Conservation (phyloP, 2,329 filamentous ascomycete species). For the Talaromyces amestolkiae region DNA sequence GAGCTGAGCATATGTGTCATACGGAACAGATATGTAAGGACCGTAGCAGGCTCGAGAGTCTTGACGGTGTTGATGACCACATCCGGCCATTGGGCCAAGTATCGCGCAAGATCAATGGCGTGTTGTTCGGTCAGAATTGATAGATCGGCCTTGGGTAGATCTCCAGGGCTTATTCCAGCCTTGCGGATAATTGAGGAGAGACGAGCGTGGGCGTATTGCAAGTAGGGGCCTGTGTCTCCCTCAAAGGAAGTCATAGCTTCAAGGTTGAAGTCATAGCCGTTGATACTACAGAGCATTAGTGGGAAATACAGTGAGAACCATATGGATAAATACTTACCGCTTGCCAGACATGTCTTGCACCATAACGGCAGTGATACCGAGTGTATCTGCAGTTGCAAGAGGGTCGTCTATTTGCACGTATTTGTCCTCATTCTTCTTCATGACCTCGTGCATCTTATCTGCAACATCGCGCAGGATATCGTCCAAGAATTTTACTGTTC, state of each 20-base stretch:
- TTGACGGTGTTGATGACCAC: conserved; percentile 62
- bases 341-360: conserved; percentile 98
- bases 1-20: conserved; percentile 62
- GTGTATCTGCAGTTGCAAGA: conserved; percentile 73
- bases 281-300: conserved; percentile 51
- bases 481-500: conserved; percentile 71
- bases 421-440: conserved; percentile 86
- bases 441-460: conserved; percentile 97
- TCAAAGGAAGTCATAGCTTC: conserved; percentile 65
- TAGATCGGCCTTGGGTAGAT: conserved; percentile 57
- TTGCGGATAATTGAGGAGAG: conserved; percentile 60
- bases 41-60: conserved; percentile 64
- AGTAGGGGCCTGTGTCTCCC: conserved; percentile 64
- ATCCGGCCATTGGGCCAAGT: conserved; percentile 64
- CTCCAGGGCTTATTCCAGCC: conserved; percentile 47
- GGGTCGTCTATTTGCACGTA: conserved; percentile 87
- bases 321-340: conserved; percentile 53
- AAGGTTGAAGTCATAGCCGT: conserved; percentile 65
- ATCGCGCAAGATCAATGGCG: conserved; percentile 60
- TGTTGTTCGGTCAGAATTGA: conserved; percentile 61
- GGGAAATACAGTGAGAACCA: too few relatives aligned
- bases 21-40: conserved; percentile 66
- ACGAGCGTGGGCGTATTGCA: conserved; percentile 63
- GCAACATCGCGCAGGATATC: conserved; percentile 75
- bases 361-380: conserved; percentile 95